Percentiles rank a stretch among this genome's conserved stretches.
Conservation (phyloP, 208 protist genomes). For the Leishmania major region DNA sequence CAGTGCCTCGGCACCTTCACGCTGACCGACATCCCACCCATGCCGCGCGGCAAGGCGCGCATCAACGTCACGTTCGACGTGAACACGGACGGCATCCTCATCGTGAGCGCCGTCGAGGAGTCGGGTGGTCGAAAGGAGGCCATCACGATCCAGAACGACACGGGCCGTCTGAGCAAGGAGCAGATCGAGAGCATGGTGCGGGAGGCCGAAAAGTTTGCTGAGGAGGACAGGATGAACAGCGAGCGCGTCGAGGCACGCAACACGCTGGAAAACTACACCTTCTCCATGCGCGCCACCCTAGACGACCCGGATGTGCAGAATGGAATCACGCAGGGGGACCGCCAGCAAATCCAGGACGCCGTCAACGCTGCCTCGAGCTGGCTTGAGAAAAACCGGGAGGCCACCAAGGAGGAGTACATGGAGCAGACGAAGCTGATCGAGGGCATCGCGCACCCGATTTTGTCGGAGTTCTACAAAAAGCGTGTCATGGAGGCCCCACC, state of each 20-base stretch:
- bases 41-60: conserved; percentile 94
- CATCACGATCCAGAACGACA: conserved; percentile 97
- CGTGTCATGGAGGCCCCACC: conserved; percentile 62
- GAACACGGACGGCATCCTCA: conserved; percentile 97
- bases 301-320: conserved; percentile 60
- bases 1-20: conserved; percentile 96
- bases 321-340: conserved; percentile 46
- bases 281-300: conserved; percentile 71
- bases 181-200: conserved; percentile 96
- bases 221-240: conserved; percentile 89
- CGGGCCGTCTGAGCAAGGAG: conserved; percentile 94
- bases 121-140: conserved; percentile 83
- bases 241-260: conserved; percentile 94
- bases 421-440: conserved; percentile 92
- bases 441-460: conserved; percentile 91
- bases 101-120: conserved; percentile 96
- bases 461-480: conserved; percentile 95
- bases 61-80: conserved; percentile 99
- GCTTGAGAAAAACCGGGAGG: conserved; percentile 65
- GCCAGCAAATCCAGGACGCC: conserved; percentile 52
- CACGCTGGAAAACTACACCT: conserved; percentile 90
- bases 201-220: conserved; percentile 93
- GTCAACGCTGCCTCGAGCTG: conserved; percentile 55
- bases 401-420: conserved; percentile 94
- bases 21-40: conserved; percentile 82